Evolutionary conservation across 441 rosid genomes (phyloP).

Genomic region (Erysimum cheiri): DNA sequence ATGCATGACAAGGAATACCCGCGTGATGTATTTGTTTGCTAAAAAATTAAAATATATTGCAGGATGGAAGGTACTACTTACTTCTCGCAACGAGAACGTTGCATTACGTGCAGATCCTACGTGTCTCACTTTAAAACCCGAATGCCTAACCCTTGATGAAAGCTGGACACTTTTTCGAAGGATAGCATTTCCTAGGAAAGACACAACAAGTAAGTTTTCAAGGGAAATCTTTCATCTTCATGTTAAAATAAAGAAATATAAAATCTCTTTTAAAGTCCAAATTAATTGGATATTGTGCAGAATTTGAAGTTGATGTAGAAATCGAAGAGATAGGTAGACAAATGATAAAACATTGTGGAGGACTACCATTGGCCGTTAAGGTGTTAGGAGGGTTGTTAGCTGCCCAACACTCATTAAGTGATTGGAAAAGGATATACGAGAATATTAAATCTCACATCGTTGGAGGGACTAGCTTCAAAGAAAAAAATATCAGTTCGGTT

Average conservation of each 20-base stretch:
- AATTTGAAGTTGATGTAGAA: background rate
- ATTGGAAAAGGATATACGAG: constrained; percentile 26
- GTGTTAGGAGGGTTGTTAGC: constrained; percentile 32
- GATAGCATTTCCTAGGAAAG: constrained; percentile 29
- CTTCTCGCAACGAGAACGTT: constrained; percentile 35
- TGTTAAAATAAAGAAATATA: too few relatives aligned
- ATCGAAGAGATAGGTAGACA: constrained; percentile 13
- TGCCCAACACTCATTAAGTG: background rate
- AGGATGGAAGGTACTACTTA: constrained; percentile 37
- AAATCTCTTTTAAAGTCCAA: background rate
- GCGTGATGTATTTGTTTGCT: too few relatives aligned
- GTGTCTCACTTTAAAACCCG: constrained; percentile 26
- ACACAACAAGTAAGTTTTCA: background rate
- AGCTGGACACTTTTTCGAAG: constrained; percentile 33
- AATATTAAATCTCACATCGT: constrained; percentile 8
- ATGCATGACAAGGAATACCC: too few relatives aligned
- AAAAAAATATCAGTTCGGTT: background rate
- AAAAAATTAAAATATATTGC: too few relatives aligned
- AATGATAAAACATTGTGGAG: constrained; percentile 36
- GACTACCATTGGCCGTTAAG: constrained; percentile 28
- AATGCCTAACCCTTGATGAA: constrained; percentile 22
- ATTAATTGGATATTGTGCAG: background rate
- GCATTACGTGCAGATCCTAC: constrained; percentile 31
- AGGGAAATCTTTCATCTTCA: too few relatives aligned
- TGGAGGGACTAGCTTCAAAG: background rate